These are phyloP conservation scores for Penicillium verhagenii DNA, from an alignment of 495 filamentous ascomycete genomes.

Conservation along the genomic window DNA sequence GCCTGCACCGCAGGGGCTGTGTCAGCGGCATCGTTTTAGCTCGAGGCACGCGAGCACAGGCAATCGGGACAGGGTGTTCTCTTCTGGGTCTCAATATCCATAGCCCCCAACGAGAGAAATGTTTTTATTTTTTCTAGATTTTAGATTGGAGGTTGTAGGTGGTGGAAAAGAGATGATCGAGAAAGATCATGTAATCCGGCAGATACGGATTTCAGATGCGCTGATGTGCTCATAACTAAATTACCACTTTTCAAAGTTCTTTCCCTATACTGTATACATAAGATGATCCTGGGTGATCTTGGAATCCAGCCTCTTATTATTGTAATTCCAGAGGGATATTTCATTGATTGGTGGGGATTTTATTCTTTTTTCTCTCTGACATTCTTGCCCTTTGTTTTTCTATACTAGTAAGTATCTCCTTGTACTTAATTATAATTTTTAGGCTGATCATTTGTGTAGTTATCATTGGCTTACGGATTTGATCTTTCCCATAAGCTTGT, in stretches of 20 bases:
- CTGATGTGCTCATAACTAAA: slow-evolving; percentile 13
- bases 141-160: not conserved
- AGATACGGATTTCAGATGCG: slow-evolving; percentile 18
- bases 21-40: slow-evolving; percentile 43
- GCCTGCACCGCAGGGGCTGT: slow-evolving; percentile 48
- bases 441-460: not conserved
- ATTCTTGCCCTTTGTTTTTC: too few species aligned
- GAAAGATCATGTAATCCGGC: slow-evolving; percentile 31
- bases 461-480: not conserved
- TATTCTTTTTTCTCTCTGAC: not conserved
- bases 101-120: not conserved
- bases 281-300: too few species aligned
- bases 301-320: too few species aligned
- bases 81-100: slow-evolving; percentile 7
- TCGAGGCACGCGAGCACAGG: slow-evolving; percentile 27
- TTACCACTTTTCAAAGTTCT: not conserved
- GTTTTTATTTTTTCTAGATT: too few species aligned
- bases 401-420: not conserved
- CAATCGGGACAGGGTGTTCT: slow-evolving; percentile 24
- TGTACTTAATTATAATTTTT: not conserved
- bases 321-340: too few species aligned
- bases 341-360: too few species aligned
- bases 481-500: not conserved
- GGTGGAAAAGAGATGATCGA: not conserved
- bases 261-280: too few species aligned